These are phyloP conservation scores for Zygnema cylindricum DNA, from an alignment of 139 green algal species.

Conservation along the genomic window DNA sequence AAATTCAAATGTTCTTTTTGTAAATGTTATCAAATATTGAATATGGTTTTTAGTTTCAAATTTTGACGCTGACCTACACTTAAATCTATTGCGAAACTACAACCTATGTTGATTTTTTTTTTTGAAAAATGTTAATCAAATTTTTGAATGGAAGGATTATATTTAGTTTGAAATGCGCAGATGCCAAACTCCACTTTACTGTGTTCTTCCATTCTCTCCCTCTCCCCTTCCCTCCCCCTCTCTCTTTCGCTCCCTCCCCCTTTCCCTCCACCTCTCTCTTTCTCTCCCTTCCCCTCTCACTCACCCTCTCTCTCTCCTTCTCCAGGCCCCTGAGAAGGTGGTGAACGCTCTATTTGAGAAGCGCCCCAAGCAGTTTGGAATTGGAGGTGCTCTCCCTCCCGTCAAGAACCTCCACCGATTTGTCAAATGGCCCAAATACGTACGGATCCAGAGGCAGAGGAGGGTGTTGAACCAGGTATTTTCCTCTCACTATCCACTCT, in stretches of 20 bases:
- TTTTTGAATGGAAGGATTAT: too few species aligned
- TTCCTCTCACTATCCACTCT: slow-evolving; percentile 34
- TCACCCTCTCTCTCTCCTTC: neutral
- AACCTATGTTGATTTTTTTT: too few species aligned
- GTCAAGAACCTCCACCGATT: slow-evolving; percentile 95
- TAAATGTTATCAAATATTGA: too few species aligned
- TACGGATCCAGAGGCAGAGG: slow-evolving; percentile 96
- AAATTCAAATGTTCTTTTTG: too few species aligned
- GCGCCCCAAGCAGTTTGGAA: slow-evolving; percentile 88
- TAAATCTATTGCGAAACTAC: too few species aligned
- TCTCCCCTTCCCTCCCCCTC: neutral
- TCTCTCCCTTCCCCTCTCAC: neutral
- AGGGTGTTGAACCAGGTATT: slow-evolving; percentile 92
- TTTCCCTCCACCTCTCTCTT: neutral
- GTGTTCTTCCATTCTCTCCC: neutral
- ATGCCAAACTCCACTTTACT: neutral
- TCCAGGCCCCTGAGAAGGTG: slow-evolving; percentile 23
- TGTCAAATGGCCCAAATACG: slow-evolving; percentile 99
- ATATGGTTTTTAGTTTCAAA: too few species aligned
- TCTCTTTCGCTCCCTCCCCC: neutral
- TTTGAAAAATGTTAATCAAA: too few species aligned
- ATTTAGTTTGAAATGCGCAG: too few species aligned
- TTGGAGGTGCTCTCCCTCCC: slow-evolving; percentile 83
- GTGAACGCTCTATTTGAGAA: slow-evolving; percentile 95
- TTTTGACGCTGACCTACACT: too few species aligned